Conservation (phyloP, 2,329 filamentous ascomycete genomes). For the Coniochaeta hoffmannii region DNA sequence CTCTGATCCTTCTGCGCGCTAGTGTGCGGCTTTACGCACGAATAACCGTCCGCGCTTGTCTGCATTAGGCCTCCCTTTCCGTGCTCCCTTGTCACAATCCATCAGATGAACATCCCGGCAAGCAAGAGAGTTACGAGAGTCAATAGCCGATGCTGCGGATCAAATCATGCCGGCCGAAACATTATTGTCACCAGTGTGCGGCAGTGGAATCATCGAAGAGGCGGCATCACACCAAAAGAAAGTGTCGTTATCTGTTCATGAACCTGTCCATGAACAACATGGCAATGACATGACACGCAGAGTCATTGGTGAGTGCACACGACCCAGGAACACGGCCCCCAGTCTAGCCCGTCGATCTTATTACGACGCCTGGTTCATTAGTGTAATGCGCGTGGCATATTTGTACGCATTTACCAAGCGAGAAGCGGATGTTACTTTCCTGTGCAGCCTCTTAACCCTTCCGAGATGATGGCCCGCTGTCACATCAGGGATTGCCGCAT, state of each 20-base stretch:
- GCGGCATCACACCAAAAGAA: no score
- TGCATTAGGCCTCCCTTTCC: background rate
- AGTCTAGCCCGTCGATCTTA: constrained; percentile 17
- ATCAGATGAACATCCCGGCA: no score
- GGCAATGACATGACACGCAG: no score
- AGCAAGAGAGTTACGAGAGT: no score
- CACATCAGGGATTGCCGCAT: background rate
- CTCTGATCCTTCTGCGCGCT: background rate
- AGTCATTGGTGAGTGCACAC: background rate
- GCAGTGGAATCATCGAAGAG: no score
- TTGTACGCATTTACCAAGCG: background rate
- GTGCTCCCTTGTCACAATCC: background rate
- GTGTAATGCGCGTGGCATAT: constrained; percentile 3
- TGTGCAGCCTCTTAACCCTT: background rate
- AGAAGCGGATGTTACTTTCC: constrained; percentile 4
- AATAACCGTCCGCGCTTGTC: background rate
- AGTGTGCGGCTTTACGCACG: background rate
- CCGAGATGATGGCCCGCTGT: background rate
- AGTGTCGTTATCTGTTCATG: no score
- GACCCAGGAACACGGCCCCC: constrained; percentile 12
- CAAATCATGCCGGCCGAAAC: no score
- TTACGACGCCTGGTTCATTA: constrained; percentile 12
- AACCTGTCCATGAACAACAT: no score
- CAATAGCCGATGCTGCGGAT: no score
- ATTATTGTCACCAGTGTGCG: no score